Conservation (phyloP, 2,329 filamentous ascomycete genomes). For the Magnaporthales sp. region DNA sequence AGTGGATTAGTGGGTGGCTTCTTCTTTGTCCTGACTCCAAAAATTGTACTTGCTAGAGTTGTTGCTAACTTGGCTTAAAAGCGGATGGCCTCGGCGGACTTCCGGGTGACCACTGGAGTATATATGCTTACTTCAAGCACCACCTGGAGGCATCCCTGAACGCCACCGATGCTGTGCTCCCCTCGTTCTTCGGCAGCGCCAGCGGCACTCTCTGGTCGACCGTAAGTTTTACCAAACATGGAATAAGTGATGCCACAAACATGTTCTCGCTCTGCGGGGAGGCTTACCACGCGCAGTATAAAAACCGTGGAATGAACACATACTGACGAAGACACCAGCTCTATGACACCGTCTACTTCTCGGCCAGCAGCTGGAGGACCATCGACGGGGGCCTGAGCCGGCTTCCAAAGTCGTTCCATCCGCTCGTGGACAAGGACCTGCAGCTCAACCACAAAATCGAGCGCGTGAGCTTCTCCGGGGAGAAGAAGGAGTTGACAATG, state of each 20-base stretch:
- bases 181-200: slow-evolving; percentile 25
- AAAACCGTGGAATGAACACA: too few relatives aligned
- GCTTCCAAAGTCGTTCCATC: slow-evolving; percentile 24
- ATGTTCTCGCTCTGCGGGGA: too few relatives aligned
- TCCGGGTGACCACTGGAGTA: slow-evolving; percentile 57
- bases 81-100: slow-evolving; percentile 26
- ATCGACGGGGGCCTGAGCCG: slow-evolving; percentile 25
- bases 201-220: slow-evolving; percentile 35
- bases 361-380: slow-evolving; percentile 16
- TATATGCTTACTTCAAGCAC: slow-evolving; percentile 55
- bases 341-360: slow-evolving; percentile 19
- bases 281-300: too few relatives aligned
- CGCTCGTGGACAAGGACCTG: slow-evolving; percentile 19
- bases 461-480: slow-evolving; percentile 11
- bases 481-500: slow-evolving; percentile 42
- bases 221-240: background rate
- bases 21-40: background rate
- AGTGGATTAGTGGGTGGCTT: slow-evolving; percentile 21
- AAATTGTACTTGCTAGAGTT: too few relatives aligned
- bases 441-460: slow-evolving; percentile 15
- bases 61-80: background rate
- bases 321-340: background rate
- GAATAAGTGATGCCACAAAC: too few relatives aligned
- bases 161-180: slow-evolving; percentile 35
- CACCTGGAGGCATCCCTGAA: slow-evolving; percentile 44